phyloP scores from a whole-genome alignment of 2,329 filamentous ascomycete genomes.

The Corinectria fuckeliana region DNA sequence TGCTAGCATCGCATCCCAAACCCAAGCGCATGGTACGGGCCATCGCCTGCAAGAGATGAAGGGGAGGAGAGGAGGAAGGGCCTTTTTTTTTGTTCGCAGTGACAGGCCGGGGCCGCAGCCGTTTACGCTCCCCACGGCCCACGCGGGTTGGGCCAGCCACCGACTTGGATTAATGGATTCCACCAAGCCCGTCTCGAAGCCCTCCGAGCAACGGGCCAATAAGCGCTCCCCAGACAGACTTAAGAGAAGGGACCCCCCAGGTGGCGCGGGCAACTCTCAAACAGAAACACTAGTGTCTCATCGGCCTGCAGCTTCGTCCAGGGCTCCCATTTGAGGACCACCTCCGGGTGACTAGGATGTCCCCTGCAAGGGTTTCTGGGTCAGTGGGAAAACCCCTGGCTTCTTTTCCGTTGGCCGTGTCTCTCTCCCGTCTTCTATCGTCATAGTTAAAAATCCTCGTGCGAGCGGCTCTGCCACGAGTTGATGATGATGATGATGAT shows the following conservation, averaged over 20 bases:
- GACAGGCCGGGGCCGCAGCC: background rate
- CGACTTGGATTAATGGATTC: slow-evolving; percentile 20
- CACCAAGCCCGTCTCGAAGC: slow-evolving; percentile 26
- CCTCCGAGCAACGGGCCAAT: slow-evolving; percentile 1
- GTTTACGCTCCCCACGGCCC: background rate
- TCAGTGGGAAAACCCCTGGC: background rate
- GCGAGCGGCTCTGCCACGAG: background rate
- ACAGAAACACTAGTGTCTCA: slow-evolving; percentile 43
- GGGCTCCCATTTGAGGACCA: slow-evolving; percentile 21
- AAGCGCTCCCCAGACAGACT: slow-evolving; percentile 5
- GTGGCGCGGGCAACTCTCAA: slow-evolving; percentile 32
- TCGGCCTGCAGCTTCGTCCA: slow-evolving; percentile 38
- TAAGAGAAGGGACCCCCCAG: slow-evolving; percentile 9
- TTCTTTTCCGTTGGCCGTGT: background rate
- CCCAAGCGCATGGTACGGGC: background rate
- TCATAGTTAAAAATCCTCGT: background rate
- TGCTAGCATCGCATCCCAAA: background rate
- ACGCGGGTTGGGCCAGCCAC: slow-evolving; percentile 12
- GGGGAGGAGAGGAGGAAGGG: background rate
- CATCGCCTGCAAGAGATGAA: slow-evolving; percentile 9
- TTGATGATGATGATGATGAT: background rate
- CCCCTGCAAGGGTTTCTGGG: slow-evolving; percentile 6
- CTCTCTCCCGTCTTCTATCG: background rate
- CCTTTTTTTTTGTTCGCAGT: background rate
- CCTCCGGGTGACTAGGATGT: slow-evolving; percentile 2